Evolutionary conservation across 148 eudicot species (phyloP).

Genomic region (Polygonum maritimum): DNA sequence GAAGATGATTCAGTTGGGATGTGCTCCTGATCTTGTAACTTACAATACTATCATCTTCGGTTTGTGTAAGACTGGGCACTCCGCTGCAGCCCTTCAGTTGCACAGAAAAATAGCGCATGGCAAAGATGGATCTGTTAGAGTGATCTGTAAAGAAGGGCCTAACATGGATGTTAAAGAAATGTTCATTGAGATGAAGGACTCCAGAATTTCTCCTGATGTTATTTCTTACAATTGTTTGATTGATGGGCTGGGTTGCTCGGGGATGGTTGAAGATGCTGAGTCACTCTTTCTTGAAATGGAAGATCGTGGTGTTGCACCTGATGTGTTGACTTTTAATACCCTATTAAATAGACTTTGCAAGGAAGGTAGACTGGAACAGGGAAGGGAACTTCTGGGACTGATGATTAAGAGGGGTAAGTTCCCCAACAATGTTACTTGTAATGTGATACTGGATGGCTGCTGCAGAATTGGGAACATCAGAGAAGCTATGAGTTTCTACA

Average conservation of each 20-base stretch:
- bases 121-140: not conserved
- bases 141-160: not conserved
- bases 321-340: not conserved
- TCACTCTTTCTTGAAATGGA: constrained; percentile 11
- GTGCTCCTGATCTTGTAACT: constrained; percentile 15
- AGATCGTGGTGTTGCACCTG: constrained; percentile 12
- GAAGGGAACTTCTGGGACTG: constrained; percentile 13
- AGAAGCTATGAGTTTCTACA: constrained; percentile 20
- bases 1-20: constrained; percentile 20
- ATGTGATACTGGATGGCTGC: constrained; percentile 22
- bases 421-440: constrained; percentile 16
- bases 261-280: not conserved
- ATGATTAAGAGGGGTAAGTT: constrained; percentile 17
- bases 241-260: not conserved
- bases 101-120: constrained; percentile 12
- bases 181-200: not conserved
- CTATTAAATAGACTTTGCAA: not conserved
- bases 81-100: constrained; percentile 15
- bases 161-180: not conserved
- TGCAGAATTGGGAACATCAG: constrained; percentile 12
- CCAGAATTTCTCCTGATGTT: constrained; percentile 4
- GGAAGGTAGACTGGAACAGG: constrained; percentile 17
- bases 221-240: not conserved
- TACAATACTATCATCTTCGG: constrained; percentile 17
- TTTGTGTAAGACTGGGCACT: constrained; percentile 19